phyloP scores from a whole-genome alignment of 2,329 filamentous ascomycete genomes.

The Pezizomycotina sp. region DNA sequence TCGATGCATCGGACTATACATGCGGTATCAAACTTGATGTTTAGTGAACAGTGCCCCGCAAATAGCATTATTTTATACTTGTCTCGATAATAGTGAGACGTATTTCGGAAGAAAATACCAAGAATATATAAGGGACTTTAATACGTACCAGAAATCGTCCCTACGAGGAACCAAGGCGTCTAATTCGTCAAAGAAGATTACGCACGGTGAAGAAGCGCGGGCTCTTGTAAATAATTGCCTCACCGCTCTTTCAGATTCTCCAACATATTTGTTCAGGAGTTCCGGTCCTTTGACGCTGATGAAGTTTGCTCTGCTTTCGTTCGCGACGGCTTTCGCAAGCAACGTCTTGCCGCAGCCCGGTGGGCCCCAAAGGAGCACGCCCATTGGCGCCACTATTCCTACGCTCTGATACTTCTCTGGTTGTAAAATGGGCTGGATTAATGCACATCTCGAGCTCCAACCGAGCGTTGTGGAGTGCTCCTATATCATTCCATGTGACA shows the following conservation, averaged over 20 bases:
- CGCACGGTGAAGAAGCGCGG: slow-evolving; percentile 70
- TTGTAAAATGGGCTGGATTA: slow-evolving; percentile 74
- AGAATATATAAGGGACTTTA: too few relatives aligned
- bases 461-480: slow-evolving; percentile 63
- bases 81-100: too few relatives aligned
- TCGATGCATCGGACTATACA: slow-evolving; percentile 60
- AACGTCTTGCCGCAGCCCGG: slow-evolving; percentile 95
- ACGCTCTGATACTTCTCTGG: slow-evolving; percentile 61
- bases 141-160: too few relatives aligned
- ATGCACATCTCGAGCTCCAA: slow-evolving; percentile 67
- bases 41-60: not conserved
- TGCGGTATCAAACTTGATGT: slow-evolving; percentile 1
- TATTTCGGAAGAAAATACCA: too few relatives aligned
- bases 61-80: slow-evolving; percentile 8
- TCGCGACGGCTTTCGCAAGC: slow-evolving; percentile 87
- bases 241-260: slow-evolving; percentile 84
- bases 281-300: slow-evolving; percentile 96
- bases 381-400: slow-evolving; percentile 65
- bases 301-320: slow-evolving; percentile 91
- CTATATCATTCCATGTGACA: slow-evolving; percentile 85
- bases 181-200: slow-evolving; percentile 96
- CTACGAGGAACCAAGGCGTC: slow-evolving; percentile 80
- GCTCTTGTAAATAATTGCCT: slow-evolving; percentile 83
- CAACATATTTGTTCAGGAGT: slow-evolving; percentile 92
- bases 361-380: slow-evolving; percentile 88